These are phyloP conservation scores for Drechslera avenae DNA, from an alignment of 2,329 filamentous ascomycete species.

Conservation along the genomic window DNA sequence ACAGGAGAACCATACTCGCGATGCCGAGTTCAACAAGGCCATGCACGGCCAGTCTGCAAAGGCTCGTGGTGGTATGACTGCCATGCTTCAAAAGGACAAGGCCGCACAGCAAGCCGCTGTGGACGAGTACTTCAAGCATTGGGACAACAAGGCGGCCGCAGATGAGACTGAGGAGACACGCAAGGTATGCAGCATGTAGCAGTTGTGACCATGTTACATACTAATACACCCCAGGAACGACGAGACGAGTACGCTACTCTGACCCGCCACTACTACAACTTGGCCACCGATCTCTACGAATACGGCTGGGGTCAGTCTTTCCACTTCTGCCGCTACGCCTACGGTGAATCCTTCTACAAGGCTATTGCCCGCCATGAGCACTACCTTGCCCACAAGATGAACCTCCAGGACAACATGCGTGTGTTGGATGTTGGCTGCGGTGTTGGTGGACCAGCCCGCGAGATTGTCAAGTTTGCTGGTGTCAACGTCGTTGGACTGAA, in stretches of 20 bases:
- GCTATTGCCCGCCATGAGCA: constrained; percentile 97
- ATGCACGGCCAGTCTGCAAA: constrained; percentile 78
- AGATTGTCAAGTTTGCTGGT: constrained; percentile 95
- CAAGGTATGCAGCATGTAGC: constrained; percentile 60
- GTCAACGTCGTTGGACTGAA: constrained; percentile 90
- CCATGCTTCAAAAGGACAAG: constrained; percentile 84
- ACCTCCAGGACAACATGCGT: constrained; percentile 82
- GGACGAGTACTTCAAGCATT: constrained; percentile 95
- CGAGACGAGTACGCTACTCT: constrained; percentile 89
- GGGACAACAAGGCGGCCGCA: constrained; percentile 80
- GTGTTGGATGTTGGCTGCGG: constrained; percentile 97
- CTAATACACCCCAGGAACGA: constrained; percentile 64
- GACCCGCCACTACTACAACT: constrained; percentile 96
- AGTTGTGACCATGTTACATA: not conserved
- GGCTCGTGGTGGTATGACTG: constrained; percentile 73
- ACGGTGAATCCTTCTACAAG: constrained; percentile 84
- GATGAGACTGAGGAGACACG: constrained; percentile 83
- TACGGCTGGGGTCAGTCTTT: constrained; percentile 96
- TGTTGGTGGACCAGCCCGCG: constrained; percentile 90
- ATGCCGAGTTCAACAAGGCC: constrained; percentile 89
- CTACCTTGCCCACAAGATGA: constrained; percentile 90
- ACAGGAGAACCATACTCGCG: constrained; percentile 79
- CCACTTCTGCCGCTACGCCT: constrained; percentile 94
- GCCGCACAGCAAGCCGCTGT: constrained; percentile 79
- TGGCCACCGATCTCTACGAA: constrained; percentile 95